phyloP scores from a whole-genome alignment of 1,284 basidiomycete species.

The Ceratobasidium sp. region DNA sequence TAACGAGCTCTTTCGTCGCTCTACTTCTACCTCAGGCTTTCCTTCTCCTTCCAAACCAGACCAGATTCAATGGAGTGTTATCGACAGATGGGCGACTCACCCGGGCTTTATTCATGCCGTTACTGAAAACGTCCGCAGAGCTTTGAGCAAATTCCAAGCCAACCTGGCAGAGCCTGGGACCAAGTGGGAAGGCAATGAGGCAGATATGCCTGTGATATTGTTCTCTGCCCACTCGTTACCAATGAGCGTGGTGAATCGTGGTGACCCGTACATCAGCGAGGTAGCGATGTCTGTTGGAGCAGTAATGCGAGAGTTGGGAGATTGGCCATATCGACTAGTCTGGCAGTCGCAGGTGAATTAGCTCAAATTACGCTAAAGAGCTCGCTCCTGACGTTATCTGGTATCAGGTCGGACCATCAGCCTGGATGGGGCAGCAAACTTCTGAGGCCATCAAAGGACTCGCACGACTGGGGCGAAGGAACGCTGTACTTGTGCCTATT shows the following conservation, averaged over 20 bases:
- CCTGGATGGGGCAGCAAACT: constrained; percentile 99
- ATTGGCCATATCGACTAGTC: constrained; percentile 83
- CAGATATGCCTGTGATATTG: constrained; percentile 71
- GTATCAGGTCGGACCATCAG: constrained; percentile 86
- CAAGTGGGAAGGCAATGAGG: constrained; percentile 36
- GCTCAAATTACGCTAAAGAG: neutral
- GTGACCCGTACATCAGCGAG: constrained; percentile 96
- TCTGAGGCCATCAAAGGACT: constrained; percentile 92
- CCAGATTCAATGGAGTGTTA: constrained; percentile 93
- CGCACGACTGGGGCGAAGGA: constrained; percentile 88
- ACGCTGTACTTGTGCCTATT: constrained; percentile 91
- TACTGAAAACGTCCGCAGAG: constrained; percentile 86
- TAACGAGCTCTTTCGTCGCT: constrained; percentile 86
- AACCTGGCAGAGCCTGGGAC: constrained; percentile 72
- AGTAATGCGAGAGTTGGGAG: constrained; percentile 82
- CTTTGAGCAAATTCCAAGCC: constrained; percentile 84
- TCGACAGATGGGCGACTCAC: constrained; percentile 98
- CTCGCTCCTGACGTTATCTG: neutral
- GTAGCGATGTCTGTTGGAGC: constrained; percentile 93
- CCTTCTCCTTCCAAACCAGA: constrained; percentile 66
- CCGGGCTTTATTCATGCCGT: constrained; percentile 93
- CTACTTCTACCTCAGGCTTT: constrained; percentile 43
- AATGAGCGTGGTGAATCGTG: constrained; percentile 97
- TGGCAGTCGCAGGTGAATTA: constrained; percentile 87
- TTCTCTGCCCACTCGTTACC: constrained; percentile 99